These are phyloP conservation scores for Gynochthodes officinalis DNA, from an alignment of 257 asterid species.

Conservation along the genomic window DNA sequence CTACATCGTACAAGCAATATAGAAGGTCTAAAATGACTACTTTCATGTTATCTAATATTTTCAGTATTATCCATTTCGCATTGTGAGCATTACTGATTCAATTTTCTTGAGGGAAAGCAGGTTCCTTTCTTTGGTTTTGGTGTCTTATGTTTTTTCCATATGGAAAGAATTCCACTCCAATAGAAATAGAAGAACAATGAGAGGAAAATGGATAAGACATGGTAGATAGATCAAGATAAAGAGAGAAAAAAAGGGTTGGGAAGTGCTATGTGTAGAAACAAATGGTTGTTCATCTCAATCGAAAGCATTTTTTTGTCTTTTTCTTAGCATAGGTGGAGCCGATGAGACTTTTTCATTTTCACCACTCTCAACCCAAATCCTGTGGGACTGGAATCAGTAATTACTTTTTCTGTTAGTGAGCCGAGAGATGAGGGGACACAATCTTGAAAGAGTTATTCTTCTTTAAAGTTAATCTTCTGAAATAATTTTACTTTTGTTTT, in stretches of 20 bases:
- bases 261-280: not conserved
- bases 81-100: not conserved
- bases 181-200: not conserved
- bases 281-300: not conserved
- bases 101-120: not conserved
- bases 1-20: conserved; percentile 75
- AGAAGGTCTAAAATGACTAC: conserved; percentile 53
- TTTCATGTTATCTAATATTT: not conserved
- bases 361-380: not conserved
- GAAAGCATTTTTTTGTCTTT: not conserved
- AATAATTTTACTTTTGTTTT: not conserved
- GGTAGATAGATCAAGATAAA: not conserved
- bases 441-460: not conserved
- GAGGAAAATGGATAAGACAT: not conserved
- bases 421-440: not conserved
- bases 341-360: not conserved
- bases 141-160: not conserved
- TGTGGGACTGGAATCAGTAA: not conserved
- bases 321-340: not conserved
- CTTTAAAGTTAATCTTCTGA: not conserved
- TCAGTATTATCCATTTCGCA: not conserved
- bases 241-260: not conserved
- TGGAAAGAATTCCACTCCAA: not conserved
- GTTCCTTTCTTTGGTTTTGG: not conserved
- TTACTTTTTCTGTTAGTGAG: not conserved